Evolutionary conservation across 768 basidiomycete genomes (phyloP), one percentile per base, ranked within the genome.

Genomic region (Boletus insuetus): DNA sequence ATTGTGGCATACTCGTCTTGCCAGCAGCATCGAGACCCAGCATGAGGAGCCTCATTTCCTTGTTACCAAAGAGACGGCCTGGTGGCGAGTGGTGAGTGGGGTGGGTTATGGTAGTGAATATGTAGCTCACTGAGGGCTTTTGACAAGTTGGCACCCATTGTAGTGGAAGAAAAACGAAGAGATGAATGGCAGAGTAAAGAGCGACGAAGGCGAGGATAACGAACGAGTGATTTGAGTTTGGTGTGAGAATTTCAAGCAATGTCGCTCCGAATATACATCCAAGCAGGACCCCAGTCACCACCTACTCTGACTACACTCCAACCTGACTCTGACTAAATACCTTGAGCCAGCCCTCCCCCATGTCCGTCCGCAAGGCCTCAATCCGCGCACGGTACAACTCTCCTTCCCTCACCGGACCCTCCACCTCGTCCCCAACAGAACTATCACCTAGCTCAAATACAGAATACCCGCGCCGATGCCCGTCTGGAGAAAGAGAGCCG

Each of bases 31-130:
- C 96, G 64, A 98, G 80, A 41, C 96, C 96, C 65, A 98, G 78
- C 96, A 98, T 98, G 71, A 97, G 77, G 67, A 96, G 77, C 67
- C 94, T 79, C 96, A 98, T 98, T 82, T 98, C 96, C 83, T 94
- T 96, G 83, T 94, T 98, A 59, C 94, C 95, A 73, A 98, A 98
- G 64, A 98, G 78, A 78, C 89, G 92, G 70, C 84, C 94, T 96
- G 66, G 13, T 42, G 29, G 40, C 39, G 50, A 16, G 29, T 17
- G 1, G 44, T 64, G 31, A 66, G 64, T 13, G 12, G 17, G 6
- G 53, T 4, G 14, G 9, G 1, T 1, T 3, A 14, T 20, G 6
- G 12, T 10, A 1, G 26, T 14, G 34, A 0, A 35, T 14, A 6
- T 4, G 34, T 6, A 2, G 65, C 81, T 63, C 63, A 90, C 90